Percentiles rank a stretch among this genome's conserved stretches.
These are phyloP conservation scores for Ambrosia hybrid DNA, from an alignment of 140 eudicot genomes.

Conservation along the genomic window DNA sequence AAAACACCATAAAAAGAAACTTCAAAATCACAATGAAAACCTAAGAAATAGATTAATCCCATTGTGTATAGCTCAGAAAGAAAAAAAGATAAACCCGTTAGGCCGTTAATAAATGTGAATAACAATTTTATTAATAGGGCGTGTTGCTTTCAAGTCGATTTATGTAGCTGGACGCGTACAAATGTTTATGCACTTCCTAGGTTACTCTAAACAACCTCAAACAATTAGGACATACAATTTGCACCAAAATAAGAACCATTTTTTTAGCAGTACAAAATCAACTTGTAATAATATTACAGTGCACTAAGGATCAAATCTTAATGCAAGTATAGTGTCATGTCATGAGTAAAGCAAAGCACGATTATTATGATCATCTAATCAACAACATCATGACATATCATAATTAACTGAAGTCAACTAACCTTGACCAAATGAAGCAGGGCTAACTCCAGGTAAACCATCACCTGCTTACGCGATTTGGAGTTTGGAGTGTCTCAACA, in stretches of 20 bases:
- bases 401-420: slow-evolving; percentile 12
- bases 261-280: slow-evolving; percentile 11
- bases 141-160: no score
- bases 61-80: no score
- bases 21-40: no score
- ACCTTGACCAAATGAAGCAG: slow-evolving; percentile 17
- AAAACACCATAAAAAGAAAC: no score
- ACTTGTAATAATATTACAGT: not conserved
- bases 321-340: not conserved
- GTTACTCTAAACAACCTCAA: no score
- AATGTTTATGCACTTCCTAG: no score
- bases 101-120: no score
- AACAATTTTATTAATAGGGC: no score
- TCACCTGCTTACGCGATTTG: slow-evolving; percentile 50
- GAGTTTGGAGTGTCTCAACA: slow-evolving; percentile 66
- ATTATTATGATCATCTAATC: slow-evolving; percentile 10
- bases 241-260: not conserved
- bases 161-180: no score
- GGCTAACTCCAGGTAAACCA: slow-evolving; percentile 3
- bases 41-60: no score
- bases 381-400: slow-evolving; percentile 1
- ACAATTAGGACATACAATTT: not conserved
- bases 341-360: slow-evolving; percentile 15
- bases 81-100: no score
- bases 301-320: not conserved